A percentile compares a stretch with the other conserved stretches of the same genome.
These are phyloP conservation scores for Tricladium varicosporioides DNA, from an alignment of 2,329 filamentous ascomycete genomes.

Conservation along the genomic window DNA sequence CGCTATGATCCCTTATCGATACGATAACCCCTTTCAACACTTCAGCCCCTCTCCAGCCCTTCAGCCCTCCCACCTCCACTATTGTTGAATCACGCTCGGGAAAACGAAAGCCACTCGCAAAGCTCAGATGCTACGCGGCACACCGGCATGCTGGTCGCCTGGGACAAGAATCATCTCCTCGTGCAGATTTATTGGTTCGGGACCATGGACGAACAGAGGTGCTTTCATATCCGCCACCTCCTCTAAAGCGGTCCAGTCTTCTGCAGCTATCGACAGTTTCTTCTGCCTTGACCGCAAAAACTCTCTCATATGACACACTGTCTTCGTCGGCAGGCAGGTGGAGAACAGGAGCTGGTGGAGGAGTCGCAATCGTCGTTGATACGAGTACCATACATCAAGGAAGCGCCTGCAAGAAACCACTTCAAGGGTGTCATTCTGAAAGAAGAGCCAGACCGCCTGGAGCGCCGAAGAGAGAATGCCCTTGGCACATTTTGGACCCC, in stretches of 20 bases:
- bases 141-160: too few species aligned
- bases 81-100: too few species aligned
- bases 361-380: conserved; percentile 7
- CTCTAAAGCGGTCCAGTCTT: neutral
- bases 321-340: conserved; percentile 1
- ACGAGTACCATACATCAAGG: neutral
- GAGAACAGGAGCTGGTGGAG: neutral
- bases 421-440: neutral
- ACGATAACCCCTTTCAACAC: neutral
- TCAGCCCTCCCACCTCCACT: too few species aligned
- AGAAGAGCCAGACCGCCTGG: conserved; percentile 10
- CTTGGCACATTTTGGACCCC: neutral
- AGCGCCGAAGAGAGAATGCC: neutral
- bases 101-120: too few species aligned
- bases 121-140: too few species aligned
- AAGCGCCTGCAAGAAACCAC: neutral
- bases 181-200: too few species aligned
- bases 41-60: neutral
- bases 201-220: too few species aligned
- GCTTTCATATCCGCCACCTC: neutral
- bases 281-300: neutral
- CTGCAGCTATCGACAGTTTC: neutral
- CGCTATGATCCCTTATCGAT: neutral
- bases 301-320: conserved; percentile 6
- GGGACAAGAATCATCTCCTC: too few species aligned